Conservation (phyloP, 768 basidiomycete species). For the Tylopilus balloui region DNA sequence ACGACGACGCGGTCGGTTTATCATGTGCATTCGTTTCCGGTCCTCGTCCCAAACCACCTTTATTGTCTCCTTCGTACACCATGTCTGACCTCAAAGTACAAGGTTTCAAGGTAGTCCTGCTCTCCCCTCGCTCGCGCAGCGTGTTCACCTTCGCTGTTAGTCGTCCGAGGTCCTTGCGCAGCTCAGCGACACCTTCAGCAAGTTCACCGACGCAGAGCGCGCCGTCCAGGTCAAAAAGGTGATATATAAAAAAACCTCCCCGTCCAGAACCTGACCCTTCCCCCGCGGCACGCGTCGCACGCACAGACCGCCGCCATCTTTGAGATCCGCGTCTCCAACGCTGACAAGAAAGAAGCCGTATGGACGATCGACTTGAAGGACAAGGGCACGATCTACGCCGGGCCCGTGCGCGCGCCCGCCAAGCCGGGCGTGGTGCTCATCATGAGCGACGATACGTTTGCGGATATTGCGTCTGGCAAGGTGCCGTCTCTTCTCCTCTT, state of each 20-base stretch:
- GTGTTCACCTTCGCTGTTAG: conserved; percentile 33
- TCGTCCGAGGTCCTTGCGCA: conserved; percentile 60
- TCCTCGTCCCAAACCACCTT: not conserved
- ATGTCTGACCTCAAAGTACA: conserved; percentile 72
- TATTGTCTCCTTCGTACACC: conserved; percentile 7
- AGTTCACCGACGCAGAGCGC: conserved; percentile 58
- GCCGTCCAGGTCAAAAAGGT: conserved; percentile 72
- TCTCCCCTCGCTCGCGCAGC: not conserved
- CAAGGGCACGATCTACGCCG: conserved; percentile 71
- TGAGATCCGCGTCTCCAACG: conserved; percentile 76
- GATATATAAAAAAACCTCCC: too few relatives aligned
- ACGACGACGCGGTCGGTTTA: not conserved
- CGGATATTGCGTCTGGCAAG: conserved; percentile 69
- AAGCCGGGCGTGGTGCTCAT: conserved; percentile 83
- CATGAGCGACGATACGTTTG: conserved; percentile 71
- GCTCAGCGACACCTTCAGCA: conserved; percentile 49
- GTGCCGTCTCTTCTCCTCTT: conserved; percentile 34
- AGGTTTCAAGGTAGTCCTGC: conserved; percentile 61
- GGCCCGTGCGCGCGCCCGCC: conserved; percentile 40
- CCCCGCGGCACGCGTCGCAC: too few relatives aligned
- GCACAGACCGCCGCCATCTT: conserved; percentile 81
- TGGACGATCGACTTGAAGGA: conserved; percentile 97
- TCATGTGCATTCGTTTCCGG: conserved; percentile 4
- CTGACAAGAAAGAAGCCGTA: conserved; percentile 58
- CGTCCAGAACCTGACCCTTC: too few relatives aligned